Percentiles rank a stretch among this genome's conserved stretches.
These are phyloP conservation scores for Fermentozyma sake DNA, from an alignment of 1,139 yeast genomes.

Conservation along the genomic window DNA sequence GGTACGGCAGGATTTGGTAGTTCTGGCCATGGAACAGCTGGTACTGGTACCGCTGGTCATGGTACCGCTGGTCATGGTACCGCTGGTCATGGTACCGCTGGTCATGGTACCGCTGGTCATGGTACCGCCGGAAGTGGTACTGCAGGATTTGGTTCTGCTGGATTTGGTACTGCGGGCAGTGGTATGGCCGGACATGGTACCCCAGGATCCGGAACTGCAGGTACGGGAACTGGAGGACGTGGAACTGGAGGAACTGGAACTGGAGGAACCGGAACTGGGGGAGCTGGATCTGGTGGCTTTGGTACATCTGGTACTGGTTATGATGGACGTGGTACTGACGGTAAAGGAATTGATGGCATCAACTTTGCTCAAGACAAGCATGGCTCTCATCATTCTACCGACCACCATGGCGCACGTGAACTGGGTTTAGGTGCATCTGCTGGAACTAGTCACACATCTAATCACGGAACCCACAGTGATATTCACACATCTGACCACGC, in stretches of 20 bases:
- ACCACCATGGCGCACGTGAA: conserved; percentile 5
- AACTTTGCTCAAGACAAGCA: conserved; percentile 9
- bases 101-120: no score
- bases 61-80: no score
- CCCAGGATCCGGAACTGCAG: no score
- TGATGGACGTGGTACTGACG: conserved; percentile 11
- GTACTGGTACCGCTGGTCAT: no score
- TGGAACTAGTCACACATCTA: conserved; percentile 1
- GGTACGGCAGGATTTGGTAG: no score
- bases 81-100: no score
- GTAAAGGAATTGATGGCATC: conserved; percentile 3
- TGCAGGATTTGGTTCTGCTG: no score
- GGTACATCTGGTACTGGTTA: conserved; percentile 5
- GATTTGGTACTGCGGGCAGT: no score
- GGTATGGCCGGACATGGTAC: no score
- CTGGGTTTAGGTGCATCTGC: conserved; percentile 3
- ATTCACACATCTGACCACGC: not conserved
- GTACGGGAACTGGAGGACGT: conserved; percentile 1
- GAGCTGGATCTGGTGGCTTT: conserved; percentile 9
- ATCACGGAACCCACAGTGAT: not conserved
- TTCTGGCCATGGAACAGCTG: no score
- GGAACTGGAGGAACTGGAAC: conserved; percentile 3
- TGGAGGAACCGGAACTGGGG: conserved; percentile 6
- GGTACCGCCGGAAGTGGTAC: no score
- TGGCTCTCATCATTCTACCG: no score